These are phyloP conservation scores for Coniochaeta sp. DNA, from an alignment of 2,329 filamentous ascomycete species.

Conservation along the genomic window DNA sequence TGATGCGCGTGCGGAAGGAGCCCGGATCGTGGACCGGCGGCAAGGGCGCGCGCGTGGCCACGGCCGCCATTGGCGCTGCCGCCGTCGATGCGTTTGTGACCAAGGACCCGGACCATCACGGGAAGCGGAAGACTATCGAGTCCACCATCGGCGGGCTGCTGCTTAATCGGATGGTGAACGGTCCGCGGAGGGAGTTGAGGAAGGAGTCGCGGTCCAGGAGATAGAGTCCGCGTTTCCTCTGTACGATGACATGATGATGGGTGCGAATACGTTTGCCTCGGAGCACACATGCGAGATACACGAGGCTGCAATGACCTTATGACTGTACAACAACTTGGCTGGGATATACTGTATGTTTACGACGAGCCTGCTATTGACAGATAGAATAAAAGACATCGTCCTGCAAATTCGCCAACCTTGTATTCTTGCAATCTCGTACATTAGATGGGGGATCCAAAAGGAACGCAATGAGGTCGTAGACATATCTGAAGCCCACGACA, in stretches of 20 bases:
- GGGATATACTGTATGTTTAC: background rate
- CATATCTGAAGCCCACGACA: background rate
- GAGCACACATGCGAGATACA: background rate
- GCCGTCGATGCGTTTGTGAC: constrained; percentile 11
- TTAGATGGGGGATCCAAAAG: too few relatives aligned
- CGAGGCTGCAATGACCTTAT: background rate
- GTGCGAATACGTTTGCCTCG: background rate
- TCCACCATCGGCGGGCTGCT: constrained; percentile 13
- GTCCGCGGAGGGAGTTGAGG: constrained; percentile 13
- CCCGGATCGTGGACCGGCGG: constrained; percentile 14
- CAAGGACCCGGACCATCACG: background rate
- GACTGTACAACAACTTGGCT: background rate
- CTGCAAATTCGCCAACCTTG: background rate
- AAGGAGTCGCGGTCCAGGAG: background rate
- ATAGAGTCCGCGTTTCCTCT: background rate
- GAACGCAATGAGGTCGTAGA: too few relatives aligned
- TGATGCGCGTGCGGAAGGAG: constrained; percentile 7
- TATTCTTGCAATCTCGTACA: background rate
- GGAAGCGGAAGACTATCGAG: constrained; percentile 3
- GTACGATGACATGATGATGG: too few relatives aligned
- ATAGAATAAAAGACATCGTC: background rate
- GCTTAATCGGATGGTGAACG: constrained; percentile 17
- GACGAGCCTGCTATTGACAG: background rate
- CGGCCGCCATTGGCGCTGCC: constrained; percentile 17
- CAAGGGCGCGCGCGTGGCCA: constrained; percentile 15